Base-by-base conservation (phyloP, 768 basidiomycete genomes). In the Kwoniella dendrophila region DNA sequence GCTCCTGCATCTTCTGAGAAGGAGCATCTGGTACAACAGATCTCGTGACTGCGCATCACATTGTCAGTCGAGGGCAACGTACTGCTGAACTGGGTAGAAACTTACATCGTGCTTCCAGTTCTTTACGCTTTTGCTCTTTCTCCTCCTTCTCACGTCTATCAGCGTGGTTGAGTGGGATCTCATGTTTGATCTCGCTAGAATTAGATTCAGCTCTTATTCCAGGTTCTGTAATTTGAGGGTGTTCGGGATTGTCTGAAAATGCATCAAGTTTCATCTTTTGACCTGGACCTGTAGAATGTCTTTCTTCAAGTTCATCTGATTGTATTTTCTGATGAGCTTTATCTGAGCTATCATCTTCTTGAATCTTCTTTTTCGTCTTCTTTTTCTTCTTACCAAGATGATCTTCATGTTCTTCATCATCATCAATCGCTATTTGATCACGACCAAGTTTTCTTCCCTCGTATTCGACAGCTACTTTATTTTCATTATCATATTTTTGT, bases 331-430 rank as follows among this genome's bases (percentile, higher is more conserved):
- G 11, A 12, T 52, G 32, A n/a, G 24, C 32, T 18, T 16, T 29
- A 26, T n/a, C 44, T 47, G 16, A 20, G 14, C 29, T 34, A n/a
- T 53, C 36, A 22, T 16, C 32, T 40, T 40, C 52, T 20, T 22
- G 32, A 4, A 32, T 14, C 52, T 40, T n/a, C 32, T 55, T 29
- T 33, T 26, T 44, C 38, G 16, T 43, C 41, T 30, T 12, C 24
- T 29, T 45, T 18, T 20, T 32, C 2, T 14, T 48, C 44, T 20
- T 43, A 38, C 29, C 33, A 5, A 22, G 20, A 4, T 18, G 29
- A 24, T 54, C 36, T 24, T 54, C 52, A 26, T 40, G 14, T 12
- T 54, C 27, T 8, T 54, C 52, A 14, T 40, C 34, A n/a, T 12
- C n/a, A 18, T 20, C 29, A 24, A 18, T 38, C 12, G 20, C 8